Conservation (phyloP, 1,139 yeast species). For the Nematodospora anomalae region DNA sequence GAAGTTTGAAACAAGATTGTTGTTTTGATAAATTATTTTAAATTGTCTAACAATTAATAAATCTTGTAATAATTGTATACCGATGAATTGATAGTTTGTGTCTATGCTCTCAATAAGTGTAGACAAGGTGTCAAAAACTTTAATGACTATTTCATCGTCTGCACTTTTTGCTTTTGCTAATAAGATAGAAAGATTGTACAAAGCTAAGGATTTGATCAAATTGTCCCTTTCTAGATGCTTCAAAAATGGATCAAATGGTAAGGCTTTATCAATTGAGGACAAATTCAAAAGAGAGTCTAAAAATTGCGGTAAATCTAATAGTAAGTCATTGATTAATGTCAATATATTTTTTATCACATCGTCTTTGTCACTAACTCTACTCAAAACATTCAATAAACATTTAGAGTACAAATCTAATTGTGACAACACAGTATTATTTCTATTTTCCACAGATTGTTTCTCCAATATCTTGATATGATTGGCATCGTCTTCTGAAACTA, state of each 20-base stretch:
- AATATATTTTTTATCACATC: conserved; percentile 76
- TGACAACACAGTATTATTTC: conserved; percentile 37
- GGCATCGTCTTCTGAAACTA: conserved; percentile 66
- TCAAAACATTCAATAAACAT: conserved; percentile 55
- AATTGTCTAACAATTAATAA: conserved; percentile 58
- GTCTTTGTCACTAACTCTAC: conserved; percentile 50
- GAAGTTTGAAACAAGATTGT: conserved; percentile 49
- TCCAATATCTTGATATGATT: conserved; percentile 65
- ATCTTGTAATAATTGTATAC: conserved; percentile 66
- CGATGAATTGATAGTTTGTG: conserved; percentile 58
- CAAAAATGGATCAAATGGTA: conserved; percentile 58
- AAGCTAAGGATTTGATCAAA: conserved; percentile 46
- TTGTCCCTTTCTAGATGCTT: conserved; percentile 51
- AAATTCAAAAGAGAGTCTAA: conserved; percentile 46
- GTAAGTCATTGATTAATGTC: conserved; percentile 66
- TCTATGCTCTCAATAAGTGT: conserved; percentile 49
- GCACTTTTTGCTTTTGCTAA: conserved; percentile 25
- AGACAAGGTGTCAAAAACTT: conserved; percentile 45
- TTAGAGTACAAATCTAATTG: conserved; percentile 57
- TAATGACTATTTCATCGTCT: conserved; percentile 38
- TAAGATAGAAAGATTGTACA: conserved; percentile 45
- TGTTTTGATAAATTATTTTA: conserved; percentile 58
- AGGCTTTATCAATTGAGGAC: conserved; percentile 44
- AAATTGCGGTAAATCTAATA: conserved; percentile 48
- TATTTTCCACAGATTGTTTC: conserved; percentile 45